Evolutionary conservation across 805 yeast species (phyloP).

Genomic region (Pichia nanzhaoensis): DNA sequence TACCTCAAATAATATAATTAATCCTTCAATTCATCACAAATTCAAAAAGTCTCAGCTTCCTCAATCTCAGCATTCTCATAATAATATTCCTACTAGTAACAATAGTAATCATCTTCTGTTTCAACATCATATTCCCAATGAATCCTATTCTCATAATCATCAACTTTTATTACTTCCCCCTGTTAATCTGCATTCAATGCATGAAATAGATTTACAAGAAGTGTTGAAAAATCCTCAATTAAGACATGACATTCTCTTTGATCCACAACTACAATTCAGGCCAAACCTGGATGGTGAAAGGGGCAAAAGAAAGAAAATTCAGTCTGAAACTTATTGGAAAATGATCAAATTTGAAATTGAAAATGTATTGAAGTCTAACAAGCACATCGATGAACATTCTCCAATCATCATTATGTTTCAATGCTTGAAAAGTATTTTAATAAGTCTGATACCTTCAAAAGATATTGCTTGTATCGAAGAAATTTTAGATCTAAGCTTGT

Average conservation of each 20-base stretch:
- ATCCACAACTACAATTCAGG: constrained; percentile 86
- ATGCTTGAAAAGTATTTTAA: constrained; percentile 70
- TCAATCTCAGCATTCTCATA: neutral
- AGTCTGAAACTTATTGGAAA: constrained; percentile 79
- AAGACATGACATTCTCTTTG: constrained; percentile 88
- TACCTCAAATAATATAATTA: neutral
- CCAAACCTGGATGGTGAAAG: constrained; percentile 90
- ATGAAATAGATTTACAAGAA: constrained; percentile 82
- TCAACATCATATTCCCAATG: constrained; percentile 2
- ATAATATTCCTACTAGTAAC: constrained; percentile 2
- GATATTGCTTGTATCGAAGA: constrained; percentile 63
- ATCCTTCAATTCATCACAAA: neutral
- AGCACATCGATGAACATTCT: constrained; percentile 16
- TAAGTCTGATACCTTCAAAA: constrained; percentile 69
- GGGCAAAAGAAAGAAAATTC: constrained; percentile 66
- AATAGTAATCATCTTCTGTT: neutral
- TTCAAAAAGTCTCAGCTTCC: no score
- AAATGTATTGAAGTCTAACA: constrained; percentile 24
- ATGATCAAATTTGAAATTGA: constrained; percentile 65
- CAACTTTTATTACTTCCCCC: constrained; percentile 53
- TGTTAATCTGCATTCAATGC: constrained; percentile 69
- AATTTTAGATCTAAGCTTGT: constrained; percentile 67
- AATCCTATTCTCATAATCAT: constrained; percentile 1
- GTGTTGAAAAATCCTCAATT: constrained; percentile 87
- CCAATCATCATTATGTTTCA: constrained; percentile 62